A percentile compares a stretch with the other conserved stretches of the same genome.
phyloP scores from a whole-genome alignment of 805 yeast species.

The Lipomyces lipofer region DNA sequence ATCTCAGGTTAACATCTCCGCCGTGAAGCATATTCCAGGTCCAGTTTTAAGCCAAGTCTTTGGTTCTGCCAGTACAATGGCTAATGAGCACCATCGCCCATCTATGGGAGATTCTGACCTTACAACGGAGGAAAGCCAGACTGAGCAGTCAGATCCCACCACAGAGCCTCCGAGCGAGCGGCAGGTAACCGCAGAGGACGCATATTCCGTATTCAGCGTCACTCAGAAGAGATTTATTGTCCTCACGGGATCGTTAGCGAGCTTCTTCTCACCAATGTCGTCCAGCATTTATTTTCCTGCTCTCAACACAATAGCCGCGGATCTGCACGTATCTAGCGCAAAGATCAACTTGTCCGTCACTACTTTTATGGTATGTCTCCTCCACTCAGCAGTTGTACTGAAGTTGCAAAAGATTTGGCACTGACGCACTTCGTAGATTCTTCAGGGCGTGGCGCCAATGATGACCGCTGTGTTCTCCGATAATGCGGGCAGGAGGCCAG shows the following conservation, averaged over 20 bases:
- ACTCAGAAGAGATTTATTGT: conserved; percentile 39
- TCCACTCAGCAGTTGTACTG: not conserved
- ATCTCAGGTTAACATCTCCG: too few relatives aligned
- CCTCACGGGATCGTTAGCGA: conserved; percentile 47
- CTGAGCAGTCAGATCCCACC: not conserved
- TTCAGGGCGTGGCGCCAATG: conserved; percentile 18
- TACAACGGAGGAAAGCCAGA: not conserved
- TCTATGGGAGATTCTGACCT: not conserved
- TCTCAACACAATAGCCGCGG: conserved; percentile 54
- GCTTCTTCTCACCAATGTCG: conserved; percentile 68
- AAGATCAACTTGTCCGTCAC: conserved; percentile 70
- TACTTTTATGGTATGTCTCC: conserved; percentile 54
- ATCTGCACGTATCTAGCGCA: conserved; percentile 58
- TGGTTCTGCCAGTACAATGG: too few relatives aligned
- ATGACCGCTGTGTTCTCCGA: conserved; percentile 68
- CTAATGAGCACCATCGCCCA: not conserved
- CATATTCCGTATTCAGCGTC: conserved; percentile 14
- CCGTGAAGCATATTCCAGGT: too few relatives aligned
- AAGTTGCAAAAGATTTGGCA: not conserved
- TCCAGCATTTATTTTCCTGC: conserved; percentile 82
- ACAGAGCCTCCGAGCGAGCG: not conserved
- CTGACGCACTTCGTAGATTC: not conserved
- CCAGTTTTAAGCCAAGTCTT: too few relatives aligned
- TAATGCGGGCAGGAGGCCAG: conserved; percentile 68
- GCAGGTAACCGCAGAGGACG: not conserved